These are phyloP conservation scores for Gilbertella persicaria DNA, from an alignment of 371 early-diverging fungal genomes.

Conservation along the genomic window DNA sequence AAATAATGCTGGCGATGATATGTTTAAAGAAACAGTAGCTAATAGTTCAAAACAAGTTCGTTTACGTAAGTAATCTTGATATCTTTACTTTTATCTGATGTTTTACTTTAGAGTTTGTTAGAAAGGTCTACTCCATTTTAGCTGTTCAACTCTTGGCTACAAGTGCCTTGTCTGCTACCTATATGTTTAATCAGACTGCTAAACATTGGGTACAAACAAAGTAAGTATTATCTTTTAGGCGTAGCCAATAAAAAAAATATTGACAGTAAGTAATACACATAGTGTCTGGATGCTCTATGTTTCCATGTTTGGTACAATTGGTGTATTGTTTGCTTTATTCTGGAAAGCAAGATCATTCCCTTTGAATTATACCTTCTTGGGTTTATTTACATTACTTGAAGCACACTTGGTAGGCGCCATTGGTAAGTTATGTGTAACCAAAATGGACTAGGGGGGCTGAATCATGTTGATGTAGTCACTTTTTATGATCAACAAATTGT, in stretches of 20 bases:
- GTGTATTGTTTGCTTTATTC: conserved; percentile 56
- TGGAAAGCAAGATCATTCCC: conserved; percentile 70
- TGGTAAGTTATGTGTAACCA: too few relatives aligned
- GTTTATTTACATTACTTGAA: conserved; percentile 70
- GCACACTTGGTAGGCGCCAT: conserved; percentile 67
- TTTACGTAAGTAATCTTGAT: conserved; percentile 48
- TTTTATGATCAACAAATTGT: conserved; percentile 60
- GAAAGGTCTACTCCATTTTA: conserved; percentile 84
- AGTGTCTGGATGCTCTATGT: conserved; percentile 49
- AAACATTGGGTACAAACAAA: conserved; percentile 59
- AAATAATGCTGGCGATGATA: conserved; percentile 50
- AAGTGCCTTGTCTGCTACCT: conserved; percentile 51
- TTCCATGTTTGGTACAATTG: conserved; percentile 48
- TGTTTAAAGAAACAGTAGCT: conserved; percentile 58
- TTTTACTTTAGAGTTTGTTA: conserved; percentile 58
- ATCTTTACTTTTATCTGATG: too few relatives aligned
- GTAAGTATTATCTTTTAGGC: conserved; percentile 34
- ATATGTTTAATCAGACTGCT: conserved; percentile 57
- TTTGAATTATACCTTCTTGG: conserved; percentile 62
- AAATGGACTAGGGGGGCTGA: too few relatives aligned
- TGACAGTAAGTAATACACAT: not conserved
- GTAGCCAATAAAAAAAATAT: not conserved
- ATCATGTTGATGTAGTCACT: conserved; percentile 46
- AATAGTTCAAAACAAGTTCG: conserved; percentile 61
- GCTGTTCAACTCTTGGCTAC: conserved; percentile 68